Conservation (phyloP, 495 filamentous ascomycete species). For the Cercophora newfieldiana region DNA sequence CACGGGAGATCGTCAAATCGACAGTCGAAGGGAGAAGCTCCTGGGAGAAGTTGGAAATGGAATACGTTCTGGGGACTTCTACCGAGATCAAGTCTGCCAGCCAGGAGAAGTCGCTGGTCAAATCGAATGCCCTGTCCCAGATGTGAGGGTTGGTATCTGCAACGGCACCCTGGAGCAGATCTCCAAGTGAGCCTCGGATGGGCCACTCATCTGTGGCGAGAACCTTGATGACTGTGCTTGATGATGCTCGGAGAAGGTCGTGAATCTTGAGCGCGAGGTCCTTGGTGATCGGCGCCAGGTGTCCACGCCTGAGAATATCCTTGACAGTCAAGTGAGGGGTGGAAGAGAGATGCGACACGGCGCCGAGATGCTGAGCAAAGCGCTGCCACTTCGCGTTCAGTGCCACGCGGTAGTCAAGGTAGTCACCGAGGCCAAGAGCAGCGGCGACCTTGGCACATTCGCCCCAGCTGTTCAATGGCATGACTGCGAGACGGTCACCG, state of each 20-base stretch:
- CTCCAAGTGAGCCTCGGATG: slow-evolving; percentile 47
- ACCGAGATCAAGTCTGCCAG: slow-evolving; percentile 45
- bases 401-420: slow-evolving; percentile 38
- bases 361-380: slow-evolving; percentile 46
- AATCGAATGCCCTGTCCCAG: slow-evolving; percentile 50
- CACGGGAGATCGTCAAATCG: slow-evolving; percentile 48
- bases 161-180: slow-evolving; percentile 46
- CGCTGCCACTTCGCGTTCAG: slow-evolving; percentile 42
- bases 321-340: slow-evolving; percentile 41
- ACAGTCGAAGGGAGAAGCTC: slow-evolving; percentile 51
- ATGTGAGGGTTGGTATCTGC: slow-evolving; percentile 45
- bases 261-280: slow-evolving; percentile 47
- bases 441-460: slow-evolving; percentile 51
- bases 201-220: slow-evolving; percentile 52
- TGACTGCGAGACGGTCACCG: slow-evolving; percentile 50
- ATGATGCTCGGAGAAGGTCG: slow-evolving; percentile 46
- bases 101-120: slow-evolving; percentile 44
- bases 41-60: slow-evolving; percentile 47
- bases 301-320: slow-evolving; percentile 50
- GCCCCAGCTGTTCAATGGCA: slow-evolving; percentile 51
- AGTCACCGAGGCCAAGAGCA: slow-evolving; percentile 43
- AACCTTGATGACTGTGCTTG: slow-evolving; percentile 48
- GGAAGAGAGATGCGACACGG: slow-evolving; percentile 33
- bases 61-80: slow-evolving; percentile 53
- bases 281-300: slow-evolving; percentile 51